Conservation (phyloP, 129 eudicot genomes). For the Pittosporum tobira region DNA sequence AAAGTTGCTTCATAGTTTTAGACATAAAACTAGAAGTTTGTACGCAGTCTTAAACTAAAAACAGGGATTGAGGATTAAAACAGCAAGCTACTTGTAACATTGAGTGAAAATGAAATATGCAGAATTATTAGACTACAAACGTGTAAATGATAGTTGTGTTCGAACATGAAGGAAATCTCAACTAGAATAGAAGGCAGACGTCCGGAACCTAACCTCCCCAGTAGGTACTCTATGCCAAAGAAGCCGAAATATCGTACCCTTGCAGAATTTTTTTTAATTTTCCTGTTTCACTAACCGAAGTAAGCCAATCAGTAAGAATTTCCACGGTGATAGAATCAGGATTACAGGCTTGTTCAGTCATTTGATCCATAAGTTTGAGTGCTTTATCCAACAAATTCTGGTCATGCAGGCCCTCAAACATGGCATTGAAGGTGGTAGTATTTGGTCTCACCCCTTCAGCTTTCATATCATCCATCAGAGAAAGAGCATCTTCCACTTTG, state of each 20-base stretch:
- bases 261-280: conserved; percentile 45
- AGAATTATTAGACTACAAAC: too few relatives aligned
- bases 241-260: conserved; percentile 41
- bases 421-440: conserved; percentile 66
- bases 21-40: too few relatives aligned
- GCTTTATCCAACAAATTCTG: conserved; percentile 49
- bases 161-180: too few relatives aligned
- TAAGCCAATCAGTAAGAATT: conserved; percentile 69
- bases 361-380: conserved; percentile 56
- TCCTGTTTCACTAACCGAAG: conserved; percentile 49
- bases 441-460: conserved; percentile 49
- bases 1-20: too few relatives aligned
- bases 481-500: conserved; percentile 47
- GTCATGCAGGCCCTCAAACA: conserved; percentile 61
- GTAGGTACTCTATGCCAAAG: conserved; percentile 19
- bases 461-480: conserved; percentile 63
- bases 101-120: too few relatives aligned
- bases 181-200: too few relatives aligned
- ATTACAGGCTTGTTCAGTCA: conserved; percentile 51
- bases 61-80: too few relatives aligned
- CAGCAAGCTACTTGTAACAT: too few relatives aligned
- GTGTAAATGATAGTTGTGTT: too few relatives aligned
- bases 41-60: too few relatives aligned
- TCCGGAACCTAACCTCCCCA: too few relatives aligned
- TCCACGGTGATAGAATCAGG: conserved; percentile 83